Evolutionary conservation across 2,329 filamentous ascomycete species (phyloP).

Genomic region (Aspergillus tamarii): DNA sequence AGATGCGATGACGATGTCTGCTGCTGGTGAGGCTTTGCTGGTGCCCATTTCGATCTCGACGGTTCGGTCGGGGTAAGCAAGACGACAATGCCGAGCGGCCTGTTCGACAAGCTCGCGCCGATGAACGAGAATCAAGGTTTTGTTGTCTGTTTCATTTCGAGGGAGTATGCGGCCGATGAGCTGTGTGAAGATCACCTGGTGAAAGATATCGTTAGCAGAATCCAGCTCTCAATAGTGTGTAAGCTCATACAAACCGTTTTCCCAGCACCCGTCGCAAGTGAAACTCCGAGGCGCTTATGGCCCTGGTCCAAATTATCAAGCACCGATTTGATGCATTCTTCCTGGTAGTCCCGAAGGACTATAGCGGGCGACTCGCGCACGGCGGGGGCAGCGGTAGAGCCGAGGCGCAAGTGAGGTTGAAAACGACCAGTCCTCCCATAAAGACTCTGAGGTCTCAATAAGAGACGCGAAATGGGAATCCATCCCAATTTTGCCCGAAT

Average conservation of each 20-base stretch:
- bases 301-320: slow-evolving; percentile 69
- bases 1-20: slow-evolving; percentile 93
- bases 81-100: slow-evolving; percentile 80
- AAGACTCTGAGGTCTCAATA: slow-evolving; percentile 14
- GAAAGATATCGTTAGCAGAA: neutral
- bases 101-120: slow-evolving; percentile 93
- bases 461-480: slow-evolving; percentile 22
- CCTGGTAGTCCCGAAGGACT: slow-evolving; percentile 79
- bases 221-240: neutral
- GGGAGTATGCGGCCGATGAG: slow-evolving; percentile 77
- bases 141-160: slow-evolving; percentile 61
- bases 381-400: slow-evolving; percentile 23
- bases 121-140: slow-evolving; percentile 90
- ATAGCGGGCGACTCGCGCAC: slow-evolving; percentile 44
- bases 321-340: slow-evolving; percentile 87
- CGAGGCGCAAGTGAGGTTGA: slow-evolving; percentile 29
- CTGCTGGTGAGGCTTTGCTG: slow-evolving; percentile 72
- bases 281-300: slow-evolving; percentile 79
- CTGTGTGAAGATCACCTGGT: slow-evolving; percentile 90
- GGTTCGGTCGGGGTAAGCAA: slow-evolving; percentile 75
- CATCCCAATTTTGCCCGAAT: slow-evolving; percentile 30
- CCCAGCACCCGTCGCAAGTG: slow-evolving; percentile 82
- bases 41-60: slow-evolving; percentile 93
- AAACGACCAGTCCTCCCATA: slow-evolving; percentile 27
- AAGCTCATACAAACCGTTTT: slow-evolving; percentile 69